Conservation (phyloP, 257 asterid genomes). For the Vinca minor region DNA sequence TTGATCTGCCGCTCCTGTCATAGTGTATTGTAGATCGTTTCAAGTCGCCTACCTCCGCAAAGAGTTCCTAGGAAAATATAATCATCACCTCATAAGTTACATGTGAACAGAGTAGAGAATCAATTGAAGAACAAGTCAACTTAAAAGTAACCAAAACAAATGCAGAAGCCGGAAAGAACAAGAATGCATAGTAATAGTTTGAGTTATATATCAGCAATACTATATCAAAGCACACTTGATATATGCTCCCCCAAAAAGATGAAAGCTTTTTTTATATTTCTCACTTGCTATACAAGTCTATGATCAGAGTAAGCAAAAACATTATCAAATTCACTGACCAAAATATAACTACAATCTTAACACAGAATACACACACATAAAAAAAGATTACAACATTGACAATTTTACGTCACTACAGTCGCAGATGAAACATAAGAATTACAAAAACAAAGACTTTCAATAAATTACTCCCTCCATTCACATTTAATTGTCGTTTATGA, state of each 20-base stretch:
- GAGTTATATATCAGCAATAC: too few species aligned
- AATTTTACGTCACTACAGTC: background rate
- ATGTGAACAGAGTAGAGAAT: too few species aligned
- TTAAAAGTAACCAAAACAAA: background rate
- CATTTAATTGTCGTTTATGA: too few species aligned
- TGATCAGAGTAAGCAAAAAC: background rate
- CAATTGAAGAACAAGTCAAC: background rate
- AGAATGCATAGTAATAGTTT: background rate
- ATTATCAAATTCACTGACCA: background rate
- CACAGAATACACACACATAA: background rate
- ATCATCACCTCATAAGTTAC: background rate
- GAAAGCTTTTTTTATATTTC: background rate
- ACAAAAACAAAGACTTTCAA: background rate
- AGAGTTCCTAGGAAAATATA: constrained; percentile 56
- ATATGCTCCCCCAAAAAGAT: background rate
- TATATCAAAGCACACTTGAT: background rate
- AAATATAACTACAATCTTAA: background rate
- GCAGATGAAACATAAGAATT: background rate
- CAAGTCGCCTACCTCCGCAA: constrained; percentile 83
- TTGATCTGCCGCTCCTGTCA: constrained; percentile 91
- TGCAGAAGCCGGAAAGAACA: background rate
- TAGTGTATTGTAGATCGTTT: constrained; percentile 65
- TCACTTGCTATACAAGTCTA: background rate
- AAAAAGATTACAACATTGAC: background rate
- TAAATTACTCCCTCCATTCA: too few species aligned